Conservation (phyloP, 2,329 filamentous ascomycete species). For the Diaporthe vexans region DNA sequence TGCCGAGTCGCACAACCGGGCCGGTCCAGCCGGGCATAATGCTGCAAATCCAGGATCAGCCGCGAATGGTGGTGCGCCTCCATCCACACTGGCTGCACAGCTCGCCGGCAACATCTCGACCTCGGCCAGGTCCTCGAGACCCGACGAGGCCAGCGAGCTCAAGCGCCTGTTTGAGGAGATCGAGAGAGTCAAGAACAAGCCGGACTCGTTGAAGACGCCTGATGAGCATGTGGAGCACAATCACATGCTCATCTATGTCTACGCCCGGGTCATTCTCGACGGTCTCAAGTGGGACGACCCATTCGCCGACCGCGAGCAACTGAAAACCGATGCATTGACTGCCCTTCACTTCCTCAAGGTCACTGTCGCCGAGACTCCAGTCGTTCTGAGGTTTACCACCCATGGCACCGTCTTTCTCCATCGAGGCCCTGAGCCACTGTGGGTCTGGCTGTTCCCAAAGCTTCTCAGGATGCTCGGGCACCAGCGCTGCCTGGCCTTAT, state of each 20-base stretch:
- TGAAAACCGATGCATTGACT: conserved; percentile 74
- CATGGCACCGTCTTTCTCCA: conserved; percentile 60
- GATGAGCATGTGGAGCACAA: conserved; percentile 82
- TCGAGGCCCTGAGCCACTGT: conserved; percentile 72
- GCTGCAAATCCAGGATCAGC: conserved; percentile 36
- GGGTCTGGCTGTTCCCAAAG: conserved; percentile 74
- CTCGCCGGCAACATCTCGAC: conserved; percentile 85
- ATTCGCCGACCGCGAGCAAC: conserved; percentile 70
- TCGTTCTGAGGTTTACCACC: conserved; percentile 69
- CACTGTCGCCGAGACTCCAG: conserved; percentile 81
- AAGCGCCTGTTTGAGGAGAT: conserved; percentile 75
- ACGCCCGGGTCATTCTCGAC: conserved; percentile 83
- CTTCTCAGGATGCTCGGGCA: conserved; percentile 70
- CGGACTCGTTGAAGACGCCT: conserved; percentile 67
- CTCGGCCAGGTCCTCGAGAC: conserved; percentile 71
- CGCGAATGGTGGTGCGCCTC: conserved; percentile 59
- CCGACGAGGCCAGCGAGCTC: conserved; percentile 80
- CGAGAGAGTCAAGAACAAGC: conserved; percentile 66
- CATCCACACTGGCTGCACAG: conserved; percentile 89
- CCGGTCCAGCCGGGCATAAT: conserved; percentile 30
- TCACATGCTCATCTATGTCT: conserved; percentile 87
- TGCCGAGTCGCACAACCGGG: conserved; percentile 29
- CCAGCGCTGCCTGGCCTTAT: conserved; percentile 61
- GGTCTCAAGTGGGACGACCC: conserved; percentile 76
- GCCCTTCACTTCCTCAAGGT: conserved; percentile 84